Percentiles rank a stretch among this genome's conserved stretches.
phyloP scores from a whole-genome alignment of 176 grass and related monocot species.

The Typha latifolia region DNA sequence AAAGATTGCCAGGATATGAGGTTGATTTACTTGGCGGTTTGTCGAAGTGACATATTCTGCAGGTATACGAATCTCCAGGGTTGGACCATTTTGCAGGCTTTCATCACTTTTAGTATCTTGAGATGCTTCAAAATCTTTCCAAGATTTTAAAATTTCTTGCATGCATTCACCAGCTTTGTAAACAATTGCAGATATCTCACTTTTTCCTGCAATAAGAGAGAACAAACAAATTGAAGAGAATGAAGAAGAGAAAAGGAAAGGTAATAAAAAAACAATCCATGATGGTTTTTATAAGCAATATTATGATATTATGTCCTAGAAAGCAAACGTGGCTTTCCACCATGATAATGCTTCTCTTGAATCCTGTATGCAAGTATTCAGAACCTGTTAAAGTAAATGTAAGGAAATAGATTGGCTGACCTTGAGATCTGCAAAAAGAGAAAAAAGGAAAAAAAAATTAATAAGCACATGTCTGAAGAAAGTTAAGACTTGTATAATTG shows the following conservation, averaged over 20 bases:
- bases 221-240: conserved; percentile 4
- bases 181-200: conserved; percentile 63
- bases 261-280: neutral
- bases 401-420: conserved; percentile 39
- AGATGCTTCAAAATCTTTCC: conserved; percentile 64
- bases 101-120: conserved; percentile 50
- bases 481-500: no score
- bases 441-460: conserved; percentile 5
- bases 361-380: conserved; percentile 25
- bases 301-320: neutral
- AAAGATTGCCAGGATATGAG: neutral
- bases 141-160: conserved; percentile 88
- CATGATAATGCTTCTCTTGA: conserved; percentile 1
- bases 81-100: conserved; percentile 44
- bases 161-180: conserved; percentile 96
- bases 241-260: conserved; percentile 10
- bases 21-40: conserved; percentile 63
- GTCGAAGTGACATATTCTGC: conserved; percentile 80
- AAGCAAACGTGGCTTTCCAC: neutral
- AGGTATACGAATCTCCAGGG: conserved; percentile 76
- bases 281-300: neutral
- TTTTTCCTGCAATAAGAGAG: conserved; percentile 40
- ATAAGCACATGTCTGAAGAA: neutral
- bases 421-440: conserved; percentile 70
- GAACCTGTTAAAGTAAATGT: conserved; percentile 26